phyloP scores from a whole-genome alignment of 495 filamentous ascomycete species.

The Clavariopsis aquatica region DNA sequence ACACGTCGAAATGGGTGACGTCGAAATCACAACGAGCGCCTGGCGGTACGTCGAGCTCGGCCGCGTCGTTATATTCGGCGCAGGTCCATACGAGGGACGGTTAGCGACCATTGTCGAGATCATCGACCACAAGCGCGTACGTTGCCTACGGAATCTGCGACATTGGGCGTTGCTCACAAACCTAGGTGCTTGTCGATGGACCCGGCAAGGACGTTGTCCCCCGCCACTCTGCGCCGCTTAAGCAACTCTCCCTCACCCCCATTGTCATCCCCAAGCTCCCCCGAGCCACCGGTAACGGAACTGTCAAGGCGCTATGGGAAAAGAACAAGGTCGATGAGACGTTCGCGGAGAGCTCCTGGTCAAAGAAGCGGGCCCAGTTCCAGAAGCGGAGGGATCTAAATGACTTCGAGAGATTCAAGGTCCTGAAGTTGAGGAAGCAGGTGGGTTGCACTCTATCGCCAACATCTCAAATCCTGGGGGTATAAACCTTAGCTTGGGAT shows the following conservation, averaged over 20 bases:
- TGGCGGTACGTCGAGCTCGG: constrained; percentile 97
- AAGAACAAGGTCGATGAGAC: constrained; percentile 82
- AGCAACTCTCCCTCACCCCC: constrained; percentile 81
- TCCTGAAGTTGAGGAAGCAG: constrained; percentile 97
- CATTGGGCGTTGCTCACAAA: constrained; percentile 45
- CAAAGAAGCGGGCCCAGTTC: constrained; percentile 79
- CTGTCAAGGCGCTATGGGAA: constrained; percentile 83
- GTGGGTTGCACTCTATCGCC: constrained; percentile 50
- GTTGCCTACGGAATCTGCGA: constrained; percentile 47
- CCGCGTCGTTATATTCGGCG: constrained; percentile 83
- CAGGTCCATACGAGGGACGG: constrained; percentile 75
- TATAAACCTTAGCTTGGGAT: not conserved
- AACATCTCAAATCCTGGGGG: not conserved
- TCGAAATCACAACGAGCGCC: constrained; percentile 67
- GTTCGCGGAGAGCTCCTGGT: constrained; percentile 84
- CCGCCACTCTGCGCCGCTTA: constrained; percentile 78
- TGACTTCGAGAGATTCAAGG: constrained; percentile 99
- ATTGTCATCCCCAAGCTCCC: constrained; percentile 87
- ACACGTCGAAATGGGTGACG: constrained; percentile 61
- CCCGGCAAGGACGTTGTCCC: constrained; percentile 74
- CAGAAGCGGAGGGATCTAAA: constrained; percentile 85
- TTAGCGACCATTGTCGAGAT: constrained; percentile 96
- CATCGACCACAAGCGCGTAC: constrained; percentile 99
- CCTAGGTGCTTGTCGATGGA: constrained; percentile 91
- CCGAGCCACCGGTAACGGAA: constrained; percentile 77